Base-by-base conservation (phyloP, 73 alveolate species). In the Blepharisma stoltei region DNA sequence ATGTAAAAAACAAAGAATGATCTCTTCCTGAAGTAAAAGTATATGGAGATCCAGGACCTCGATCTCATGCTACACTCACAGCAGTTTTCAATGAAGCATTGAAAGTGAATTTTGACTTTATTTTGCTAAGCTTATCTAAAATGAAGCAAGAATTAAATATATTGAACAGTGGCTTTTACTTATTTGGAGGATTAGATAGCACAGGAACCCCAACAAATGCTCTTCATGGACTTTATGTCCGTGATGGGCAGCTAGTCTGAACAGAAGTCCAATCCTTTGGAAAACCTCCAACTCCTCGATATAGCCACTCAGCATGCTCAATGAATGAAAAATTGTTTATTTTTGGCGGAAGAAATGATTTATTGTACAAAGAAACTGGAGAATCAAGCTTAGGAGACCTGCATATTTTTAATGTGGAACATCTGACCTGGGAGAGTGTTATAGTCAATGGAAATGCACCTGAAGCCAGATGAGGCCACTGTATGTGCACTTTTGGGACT, bases 211-310 rank as follows among this genome's bases (percentile, higher is more conserved):
- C 73, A 9, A 20, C 49, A 14, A 60, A 60, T 60, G 73, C 14
- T 0, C 45, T 60, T 14, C 37, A 60, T 60, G 73, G 49, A 20
- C 46, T 60, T n/a, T 60, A 18, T 25, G 23, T 60, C 6, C 14
- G 73, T 8, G 45, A 25, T 20, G 45, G 45, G 1, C 14, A 60
- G 46, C 4, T 60, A 14, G 11, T 60, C 2, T 60, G 73, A 38
- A 9, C 73, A 14, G 46, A 25, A 25, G 73, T 60, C 46, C n/a
- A 20, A 18, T 14, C 73, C 11, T 14, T 38, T 45, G 94, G 94
- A 9, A 70, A 53, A 21, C 88, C 81, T 9, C 94, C 94, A 6
- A 37, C 90, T 48, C 83, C 94, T 1, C 67, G 94, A n/a, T 87
- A 67, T 47, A 46, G 54, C 9, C 91, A 87, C 60, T 66, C 91